phyloP scores from a whole-genome alignment of 2,329 filamentous ascomycete genomes.

The Cladorrhinum sp. region DNA sequence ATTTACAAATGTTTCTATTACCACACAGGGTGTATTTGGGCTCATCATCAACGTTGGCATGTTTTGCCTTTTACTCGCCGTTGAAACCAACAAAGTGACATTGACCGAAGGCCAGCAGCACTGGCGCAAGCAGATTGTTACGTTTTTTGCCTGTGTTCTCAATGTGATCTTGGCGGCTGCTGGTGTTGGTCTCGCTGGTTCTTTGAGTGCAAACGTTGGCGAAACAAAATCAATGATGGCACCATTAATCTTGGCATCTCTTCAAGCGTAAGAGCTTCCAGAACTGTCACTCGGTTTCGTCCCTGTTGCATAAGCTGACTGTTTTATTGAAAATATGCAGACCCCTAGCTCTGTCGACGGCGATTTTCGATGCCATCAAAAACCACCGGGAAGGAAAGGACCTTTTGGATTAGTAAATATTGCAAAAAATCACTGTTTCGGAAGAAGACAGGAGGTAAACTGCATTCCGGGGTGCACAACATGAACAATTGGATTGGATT shows the following conservation, averaged over 20 bases:
- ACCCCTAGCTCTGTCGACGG: slow-evolving; percentile 17
- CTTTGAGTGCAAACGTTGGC: slow-evolving; percentile 16
- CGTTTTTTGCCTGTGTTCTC: slow-evolving; percentile 24
- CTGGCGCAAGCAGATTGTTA: slow-evolving; percentile 26
- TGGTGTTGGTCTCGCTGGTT: slow-evolving; percentile 21
- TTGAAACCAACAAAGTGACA: slow-evolving; percentile 20
- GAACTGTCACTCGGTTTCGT: not conserved
- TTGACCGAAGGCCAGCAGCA: slow-evolving; percentile 28
- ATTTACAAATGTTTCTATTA: not conserved
- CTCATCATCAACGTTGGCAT: slow-evolving; percentile 21
- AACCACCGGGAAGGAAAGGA: slow-evolving; percentile 26
- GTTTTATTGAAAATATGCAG: slow-evolving; percentile 8
- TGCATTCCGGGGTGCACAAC: no score
- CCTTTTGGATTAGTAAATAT: slow-evolving; percentile 21
- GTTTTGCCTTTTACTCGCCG: slow-evolving; percentile 20
- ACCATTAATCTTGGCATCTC: slow-evolving; percentile 20
- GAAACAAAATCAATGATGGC: slow-evolving; percentile 21
- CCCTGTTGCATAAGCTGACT: slow-evolving; percentile 14
- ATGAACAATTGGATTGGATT: no score
- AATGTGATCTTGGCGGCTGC: slow-evolving; percentile 25
- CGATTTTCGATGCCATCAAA: slow-evolving; percentile 24
- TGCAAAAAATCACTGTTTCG: no score
- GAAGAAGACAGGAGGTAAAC: no score
- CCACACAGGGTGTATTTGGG: slow-evolving; percentile 21
- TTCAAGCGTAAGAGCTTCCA: slow-evolving; percentile 22